Base-by-base conservation (phyloP, 345 rosid species). In the Arabidopsis arenosa region DNA sequence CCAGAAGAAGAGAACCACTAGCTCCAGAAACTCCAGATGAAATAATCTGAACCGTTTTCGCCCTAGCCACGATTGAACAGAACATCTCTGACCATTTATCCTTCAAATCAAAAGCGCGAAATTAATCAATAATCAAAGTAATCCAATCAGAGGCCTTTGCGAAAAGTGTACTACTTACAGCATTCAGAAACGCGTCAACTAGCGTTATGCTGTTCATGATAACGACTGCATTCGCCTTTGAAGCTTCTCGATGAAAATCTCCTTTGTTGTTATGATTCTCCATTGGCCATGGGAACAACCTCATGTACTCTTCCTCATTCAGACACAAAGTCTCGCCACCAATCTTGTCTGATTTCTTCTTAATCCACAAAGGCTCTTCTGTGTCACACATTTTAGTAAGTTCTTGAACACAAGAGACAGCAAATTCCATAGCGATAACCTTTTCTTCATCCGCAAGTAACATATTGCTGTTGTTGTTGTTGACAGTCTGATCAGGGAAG, bases 11-110 rank as follows among this genome's bases (percentile, higher is more conserved):
- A 56, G 91, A 88, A 52, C 96, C 98, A 66, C 88, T 92, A 14
- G 91, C 83, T 60, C 93, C 87, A 39, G 86, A 77, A 64, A 84
- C 85, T 51, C 93, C 95, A 2, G 84, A 64, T 44, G 92, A 72
- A 36, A 94, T 72, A 1, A 83, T 84, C 75, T 92, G 98, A 72
- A 94, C 80, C 26, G 90, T 87, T 77, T 86, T 94, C 9, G 95
- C 98, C 74, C 93, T 82, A 57, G 97, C 85, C 48, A 94, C 95
- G 18, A 94, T 84, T n/a, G 98, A 86, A 51, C 97, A 90, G 79
- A 94, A 94, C 78, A 94, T 81, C 35, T 94, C 97, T 75, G 81
- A 82, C 98, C 98, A 94, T 79, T 90, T 92, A 75, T 80, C 86
- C 98, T 94, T 23, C 68, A 51, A 41, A 33, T 3, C 3, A 47